These are phyloP conservation scores for Pseudozyma sp. DNA, from an alignment of 1,284 basidiomycete genomes.

Conservation along the genomic window DNA sequence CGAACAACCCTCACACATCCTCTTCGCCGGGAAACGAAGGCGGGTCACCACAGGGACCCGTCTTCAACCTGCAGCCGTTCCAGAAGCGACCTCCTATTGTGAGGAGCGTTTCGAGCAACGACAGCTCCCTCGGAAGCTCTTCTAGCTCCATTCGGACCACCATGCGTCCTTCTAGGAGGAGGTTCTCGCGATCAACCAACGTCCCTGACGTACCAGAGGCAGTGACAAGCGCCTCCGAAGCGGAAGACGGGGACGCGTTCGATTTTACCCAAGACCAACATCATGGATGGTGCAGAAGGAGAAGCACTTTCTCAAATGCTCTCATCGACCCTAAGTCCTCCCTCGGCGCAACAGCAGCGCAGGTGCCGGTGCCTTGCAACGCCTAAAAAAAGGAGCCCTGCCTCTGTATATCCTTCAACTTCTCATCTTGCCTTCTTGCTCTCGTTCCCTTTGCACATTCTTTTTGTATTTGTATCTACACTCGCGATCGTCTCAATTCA, in stretches of 20 bases:
- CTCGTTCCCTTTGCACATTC: not conserved
- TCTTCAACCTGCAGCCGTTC: conserved; percentile 30
- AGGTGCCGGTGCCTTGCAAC: too few relatives aligned
- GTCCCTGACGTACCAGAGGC: conserved; percentile 30
- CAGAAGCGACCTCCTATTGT: not conserved
- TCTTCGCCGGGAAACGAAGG: not conserved
- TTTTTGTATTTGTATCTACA: conserved; percentile 13
- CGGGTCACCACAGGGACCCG: not conserved
- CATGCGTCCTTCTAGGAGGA: not conserved
- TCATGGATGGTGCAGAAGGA: conserved; percentile 26
- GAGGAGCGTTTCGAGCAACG: conserved; percentile 5
- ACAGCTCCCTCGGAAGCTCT: not conserved
- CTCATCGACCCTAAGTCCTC: not conserved
- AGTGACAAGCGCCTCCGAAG: conserved; percentile 8
- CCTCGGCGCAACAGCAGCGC: too few relatives aligned
- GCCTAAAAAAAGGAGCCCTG: too few relatives aligned
- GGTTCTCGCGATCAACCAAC: conserved; percentile 5
- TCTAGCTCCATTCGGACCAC: not conserved
- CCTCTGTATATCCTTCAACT: too few relatives aligned
- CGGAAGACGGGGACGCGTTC: conserved; percentile 1
- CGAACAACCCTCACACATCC: not conserved
- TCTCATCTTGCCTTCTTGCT: too few relatives aligned
- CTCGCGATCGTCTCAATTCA: too few relatives aligned
- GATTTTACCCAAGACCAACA: too few relatives aligned
- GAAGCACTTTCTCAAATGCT: conserved; percentile 25